Conservation (phyloP, 2,329 filamentous ascomycete genomes). For the Plenodomus lindquistii region DNA sequence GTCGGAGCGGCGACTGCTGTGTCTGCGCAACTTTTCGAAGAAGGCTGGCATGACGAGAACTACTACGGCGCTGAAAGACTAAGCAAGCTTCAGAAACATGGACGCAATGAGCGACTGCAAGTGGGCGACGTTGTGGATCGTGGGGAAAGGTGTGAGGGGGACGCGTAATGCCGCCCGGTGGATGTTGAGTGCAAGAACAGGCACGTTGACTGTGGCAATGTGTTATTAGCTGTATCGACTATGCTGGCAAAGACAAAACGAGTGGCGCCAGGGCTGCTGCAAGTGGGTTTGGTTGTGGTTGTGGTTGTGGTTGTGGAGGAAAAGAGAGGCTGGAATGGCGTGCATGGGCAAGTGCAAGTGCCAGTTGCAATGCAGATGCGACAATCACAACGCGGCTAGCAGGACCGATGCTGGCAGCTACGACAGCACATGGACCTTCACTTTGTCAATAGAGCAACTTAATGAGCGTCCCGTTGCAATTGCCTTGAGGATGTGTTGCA, state of each 20-base stretch:
- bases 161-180: slow-evolving; percentile 32
- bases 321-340: background rate
- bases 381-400: slow-evolving; percentile 8
- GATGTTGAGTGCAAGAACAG: slow-evolving; percentile 16
- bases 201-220: slow-evolving; percentile 13
- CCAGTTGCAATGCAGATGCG: slow-evolving; percentile 5
- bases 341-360: background rate
- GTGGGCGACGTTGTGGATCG: slow-evolving; percentile 14
- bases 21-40: slow-evolving; percentile 74
- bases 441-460: background rate
- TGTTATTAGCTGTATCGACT: slow-evolving; percentile 22
- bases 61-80: background rate
- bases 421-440: background rate
- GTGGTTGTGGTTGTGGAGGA: slow-evolving; percentile 11
- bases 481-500: slow-evolving; percentile 1
- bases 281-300: slow-evolving; percentile 9
- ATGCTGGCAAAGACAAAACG: slow-evolving; percentile 21
- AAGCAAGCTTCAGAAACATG: slow-evolving; percentile 1
- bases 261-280: slow-evolving; percentile 25
- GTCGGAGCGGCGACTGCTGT: slow-evolving; percentile 69
- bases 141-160: slow-evolving; percentile 13
- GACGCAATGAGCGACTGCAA: slow-evolving; percentile 16
- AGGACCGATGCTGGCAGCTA: slow-evolving; percentile 8
- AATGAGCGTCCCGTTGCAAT: slow-evolving; percentile 3
- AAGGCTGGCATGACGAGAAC: background rate